Base-by-base conservation (phyloP, 768 basidiomycete species). In the Lyophyllum shimeji region DNA sequence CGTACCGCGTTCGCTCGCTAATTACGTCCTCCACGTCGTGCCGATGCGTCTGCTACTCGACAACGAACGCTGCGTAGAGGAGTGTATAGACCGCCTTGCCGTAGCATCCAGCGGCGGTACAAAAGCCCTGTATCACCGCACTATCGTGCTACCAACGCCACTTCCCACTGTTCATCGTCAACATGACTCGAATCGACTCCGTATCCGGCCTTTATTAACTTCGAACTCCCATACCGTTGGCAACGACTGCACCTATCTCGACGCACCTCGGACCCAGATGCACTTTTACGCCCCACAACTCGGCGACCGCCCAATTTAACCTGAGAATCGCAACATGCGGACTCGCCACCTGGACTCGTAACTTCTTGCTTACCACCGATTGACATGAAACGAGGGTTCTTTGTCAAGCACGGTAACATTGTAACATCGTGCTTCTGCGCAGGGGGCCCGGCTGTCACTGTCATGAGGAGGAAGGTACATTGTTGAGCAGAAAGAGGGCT, bases 1-100 rank as follows among this genome's bases (percentile, higher is more conserved):
- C 67, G 23, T 13, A 34, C 18, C 51, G 57, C 33, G 57, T 58
- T 23, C 46, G 17, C 17, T 15, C 49, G 2, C 12, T 25, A 37
- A 37, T 37, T 37, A 34, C 46, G 31, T 37, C 48, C 48, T n/a
- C n/a, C n/a, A n/a, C n/a, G 37, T 6, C 27, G 31, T 29, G 29
- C 2, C 12, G 4, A 13, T 17, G 34, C 34, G 15, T 13, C 7
- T 37, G 11, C 34, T 17, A 37, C 27, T 11, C 31, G 29, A 20
- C n/a, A 17, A 45, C 25, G 44, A 15, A 45, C 21, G 44, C n/a
- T 7, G n/a, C n/a, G n/a, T n/a, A n/a, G n/a, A 24, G 12, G 25
- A 24, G 44, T 24, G n/a, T n/a, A n/a, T 40, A 6, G 7, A 27
- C 9, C 25, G 15, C 21, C 23, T 45, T 24, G 44, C 20, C 21